Percentiles rank a stretch among this genome's conserved stretches.
Evolutionary conservation across 1,284 basidiomycete species (phyloP).

Genomic region (Ustilago bromivora): DNA sequence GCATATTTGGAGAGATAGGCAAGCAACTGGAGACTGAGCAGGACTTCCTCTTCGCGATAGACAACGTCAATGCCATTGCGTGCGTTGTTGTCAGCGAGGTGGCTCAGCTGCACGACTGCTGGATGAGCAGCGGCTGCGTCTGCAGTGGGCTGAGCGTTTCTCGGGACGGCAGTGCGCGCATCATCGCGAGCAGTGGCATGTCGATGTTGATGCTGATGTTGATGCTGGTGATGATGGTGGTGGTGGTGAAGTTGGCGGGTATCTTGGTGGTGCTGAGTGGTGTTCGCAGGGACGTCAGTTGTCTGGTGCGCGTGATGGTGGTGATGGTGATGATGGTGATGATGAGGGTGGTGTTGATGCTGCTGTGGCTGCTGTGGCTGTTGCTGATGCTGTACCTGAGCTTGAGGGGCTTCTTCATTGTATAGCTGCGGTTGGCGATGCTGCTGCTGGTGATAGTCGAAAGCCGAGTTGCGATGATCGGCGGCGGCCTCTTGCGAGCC

Average conservation of each 20-base stretch:
- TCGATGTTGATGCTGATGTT: slow-evolving; percentile 22
- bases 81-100: slow-evolving; percentile 36
- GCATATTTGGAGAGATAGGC: slow-evolving; percentile 98
- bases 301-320: slow-evolving; percentile 17
- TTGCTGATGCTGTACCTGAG: slow-evolving; percentile 17
- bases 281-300: slow-evolving; percentile 7
- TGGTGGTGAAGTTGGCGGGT: slow-evolving; percentile 15
- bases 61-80: slow-evolving; percentile 54
- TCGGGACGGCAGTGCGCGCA: slow-evolving; percentile 11
- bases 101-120: slow-evolving; percentile 42
- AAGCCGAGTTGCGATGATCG: slow-evolving; percentile 9
- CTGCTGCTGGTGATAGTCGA: slow-evolving; percentile 12
- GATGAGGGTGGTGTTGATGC: slow-evolving; percentile 26
- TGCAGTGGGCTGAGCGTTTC: slow-evolving; percentile 16
- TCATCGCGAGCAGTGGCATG: slow-evolving; percentile 20
- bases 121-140: slow-evolving; percentile 35
- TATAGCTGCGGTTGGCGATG: slow-evolving; percentile 14
- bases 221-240: slow-evolving; percentile 12
- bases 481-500: slow-evolving; percentile 18
- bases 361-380: slow-evolving; percentile 24
- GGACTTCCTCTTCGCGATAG: slow-evolving; percentile 93
- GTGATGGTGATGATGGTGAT: slow-evolving; percentile 35
- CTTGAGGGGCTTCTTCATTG: slow-evolving; percentile 7
- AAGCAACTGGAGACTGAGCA: slow-evolving; percentile 88
- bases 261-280: slow-evolving; percentile 11